A percentile compares a stretch with the other conserved stretches of the same genome.
phyloP scores from a whole-genome alignment of 371 early-diverging fungal genomes.

The Enteropsectra breve region DNA sequence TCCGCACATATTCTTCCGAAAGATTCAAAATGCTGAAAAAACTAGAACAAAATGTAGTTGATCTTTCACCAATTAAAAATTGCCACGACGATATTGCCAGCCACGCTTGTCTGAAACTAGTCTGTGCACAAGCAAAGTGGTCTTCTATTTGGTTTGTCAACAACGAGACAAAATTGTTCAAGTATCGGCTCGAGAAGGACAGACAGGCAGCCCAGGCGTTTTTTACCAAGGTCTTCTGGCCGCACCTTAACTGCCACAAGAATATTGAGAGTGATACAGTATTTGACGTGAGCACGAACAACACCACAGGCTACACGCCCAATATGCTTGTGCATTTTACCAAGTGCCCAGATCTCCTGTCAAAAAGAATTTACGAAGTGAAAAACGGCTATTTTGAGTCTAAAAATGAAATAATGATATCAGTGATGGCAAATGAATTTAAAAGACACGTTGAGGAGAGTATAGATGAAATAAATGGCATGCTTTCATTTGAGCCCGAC shows the following conservation, averaged over 20 bases:
- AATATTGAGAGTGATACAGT: neutral
- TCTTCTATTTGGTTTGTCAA: constrained; percentile 49
- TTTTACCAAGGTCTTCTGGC: constrained; percentile 41
- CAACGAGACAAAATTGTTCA: constrained; percentile 50
- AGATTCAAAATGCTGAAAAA: constrained; percentile 19
- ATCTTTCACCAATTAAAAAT: neutral
- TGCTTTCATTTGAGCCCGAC: constrained; percentile 13
- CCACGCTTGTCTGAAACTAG: constrained; percentile 39
- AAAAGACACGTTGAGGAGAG: constrained; percentile 25
- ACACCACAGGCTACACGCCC: neutral
- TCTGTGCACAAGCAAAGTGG: constrained; percentile 37
- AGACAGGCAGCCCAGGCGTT: constrained; percentile 17
- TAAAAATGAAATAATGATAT: constrained; percentile 18
- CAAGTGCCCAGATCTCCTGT: constrained; percentile 35
- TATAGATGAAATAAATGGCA: constrained; percentile 35
- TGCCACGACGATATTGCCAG: constrained; percentile 32
- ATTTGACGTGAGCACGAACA: neutral
- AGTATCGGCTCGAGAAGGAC: constrained; percentile 18
- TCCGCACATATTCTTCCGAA: constrained; percentile 12
- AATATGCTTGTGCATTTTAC: constrained; percentile 50
- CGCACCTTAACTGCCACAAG: constrained; percentile 20
- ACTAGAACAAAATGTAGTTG: constrained; percentile 11
- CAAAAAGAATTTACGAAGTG: constrained; percentile 23
- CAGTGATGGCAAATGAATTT: constrained; percentile 42
- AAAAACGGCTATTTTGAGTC: constrained; percentile 35